Evolutionary conservation across 352 stramenopile species (phyloP), one percentile per base, ranked within the genome.

Genomic region (Pythium sukuiense): DNA sequence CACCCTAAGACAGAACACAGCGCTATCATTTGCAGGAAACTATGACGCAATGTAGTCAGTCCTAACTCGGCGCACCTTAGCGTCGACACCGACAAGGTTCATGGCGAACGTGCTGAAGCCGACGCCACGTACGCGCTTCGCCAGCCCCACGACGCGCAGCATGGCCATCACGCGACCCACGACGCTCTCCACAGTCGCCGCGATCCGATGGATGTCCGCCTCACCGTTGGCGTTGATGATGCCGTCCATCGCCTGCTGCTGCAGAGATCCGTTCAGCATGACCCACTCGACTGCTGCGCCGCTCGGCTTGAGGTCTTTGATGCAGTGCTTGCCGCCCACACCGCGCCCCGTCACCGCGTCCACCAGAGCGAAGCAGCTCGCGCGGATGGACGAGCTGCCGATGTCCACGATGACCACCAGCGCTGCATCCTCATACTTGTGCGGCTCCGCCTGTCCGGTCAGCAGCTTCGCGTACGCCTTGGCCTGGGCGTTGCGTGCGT

Each of bases 61-160:
- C 12, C 24, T 24, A 24, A 24, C 20, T 24, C 0, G 9, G 18
- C 63, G 9, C 52, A 81, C 77, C 73, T 76, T 70, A 5, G 45
- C 39, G 71, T 98, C 80, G 0, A 98, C 67, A 7, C 90, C 94
- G 18, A 98, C 65, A 13, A 98, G 56, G 61, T 98, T 98, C 93
- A 98, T 98, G 1, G 85, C 92, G 73, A 98, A 98, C 32, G 84
- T 89, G 59, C 88, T 96, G 71, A 98, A 97, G 55, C 93, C 94
- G 32, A 98, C 76, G 9, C 81, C 89, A 16, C 85, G 63, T 24
- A 97, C 72, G 16, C 68, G 68, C 39, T 79, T 55, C 7, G 61
- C 65, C 14, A 93, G 68, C 11, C 76, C 59, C n/a, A 64, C 65
- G 9, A 61, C 67, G 16, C 84, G 76, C 14, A 95, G 61, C 54